These are phyloP conservation scores for Termitomyces sp. DNA, from an alignment of 768 basidiomycete species.

Conservation along the genomic window DNA sequence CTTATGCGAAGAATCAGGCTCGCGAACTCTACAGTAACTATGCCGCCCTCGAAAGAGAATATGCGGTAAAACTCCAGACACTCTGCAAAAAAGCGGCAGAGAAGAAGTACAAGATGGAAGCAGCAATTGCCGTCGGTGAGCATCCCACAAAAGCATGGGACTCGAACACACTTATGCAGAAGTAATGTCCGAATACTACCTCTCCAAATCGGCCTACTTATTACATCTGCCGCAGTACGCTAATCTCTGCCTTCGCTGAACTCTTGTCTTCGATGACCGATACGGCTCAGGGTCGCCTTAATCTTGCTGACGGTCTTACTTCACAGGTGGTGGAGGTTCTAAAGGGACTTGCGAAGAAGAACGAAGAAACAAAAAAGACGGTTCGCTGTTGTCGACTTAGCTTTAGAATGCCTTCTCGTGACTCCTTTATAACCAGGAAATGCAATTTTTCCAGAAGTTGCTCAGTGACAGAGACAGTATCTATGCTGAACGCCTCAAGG, in stretches of 20 bases:
- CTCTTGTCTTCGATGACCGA: conserved; percentile 56
- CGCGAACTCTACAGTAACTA: conserved; percentile 69
- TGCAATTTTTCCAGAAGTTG: conserved; percentile 65
- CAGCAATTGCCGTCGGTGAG: conserved; percentile 54
- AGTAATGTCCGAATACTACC: conserved; percentile 24
- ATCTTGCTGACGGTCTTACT: conserved; percentile 55
- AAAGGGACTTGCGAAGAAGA: conserved; percentile 51
- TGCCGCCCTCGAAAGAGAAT: conserved; percentile 70
- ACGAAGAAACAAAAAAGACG: conserved; percentile 67
- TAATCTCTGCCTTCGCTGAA: conserved; percentile 66
- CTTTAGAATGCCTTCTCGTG: conserved; percentile 3
- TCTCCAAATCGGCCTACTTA: conserved; percentile 7
- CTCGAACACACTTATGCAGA: conserved; percentile 45
- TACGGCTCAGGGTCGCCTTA: conserved; percentile 64
- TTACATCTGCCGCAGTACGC: conserved; percentile 42
- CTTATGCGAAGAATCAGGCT: conserved; percentile 38
- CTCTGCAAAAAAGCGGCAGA: conserved; percentile 65
- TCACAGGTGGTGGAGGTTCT: conserved; percentile 62
- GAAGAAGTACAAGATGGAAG: conserved; percentile 58
- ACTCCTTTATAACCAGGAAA: conserved; percentile 41
- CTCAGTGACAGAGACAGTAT: conserved; percentile 64
- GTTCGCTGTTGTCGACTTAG: conserved; percentile 23
- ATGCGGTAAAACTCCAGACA: conserved; percentile 63
- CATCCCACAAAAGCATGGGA: conserved; percentile 63
- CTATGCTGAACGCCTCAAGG: conserved; percentile 68